phyloP scores from a whole-genome alignment of 768 basidiomycete genomes.

The Lactarius pseudohatsudake region DNA sequence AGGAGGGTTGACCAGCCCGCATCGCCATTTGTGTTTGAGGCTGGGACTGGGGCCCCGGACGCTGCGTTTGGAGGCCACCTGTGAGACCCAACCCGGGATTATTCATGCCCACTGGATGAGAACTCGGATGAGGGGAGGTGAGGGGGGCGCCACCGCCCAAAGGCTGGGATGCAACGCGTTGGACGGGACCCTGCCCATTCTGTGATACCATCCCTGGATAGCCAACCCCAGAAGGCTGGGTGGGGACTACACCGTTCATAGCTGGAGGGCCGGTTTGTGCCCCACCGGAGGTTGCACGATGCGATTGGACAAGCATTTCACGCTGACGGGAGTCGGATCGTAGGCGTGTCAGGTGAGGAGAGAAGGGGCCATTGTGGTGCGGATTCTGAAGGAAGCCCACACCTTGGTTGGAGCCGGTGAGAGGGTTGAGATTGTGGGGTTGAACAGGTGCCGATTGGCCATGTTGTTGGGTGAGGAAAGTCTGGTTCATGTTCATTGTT shows the following conservation, averaged over 20 bases:
- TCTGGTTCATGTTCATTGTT: constrained; percentile 31
- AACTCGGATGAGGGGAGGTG: constrained; percentile 15
- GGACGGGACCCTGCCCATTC: constrained; percentile 33
- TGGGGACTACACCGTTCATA: constrained; percentile 27
- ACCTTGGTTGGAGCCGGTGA: constrained; percentile 35
- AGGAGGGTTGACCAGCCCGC: constrained; percentile 33
- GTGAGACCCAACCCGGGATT: constrained; percentile 43
- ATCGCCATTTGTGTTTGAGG: constrained; percentile 36
- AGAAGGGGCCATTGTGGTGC: constrained; percentile 28
- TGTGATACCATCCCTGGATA: constrained; percentile 18
- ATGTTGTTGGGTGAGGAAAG: constrained; percentile 42
- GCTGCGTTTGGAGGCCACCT: constrained; percentile 38
- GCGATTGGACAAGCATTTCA: constrained; percentile 11
- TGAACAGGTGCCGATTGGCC: constrained; percentile 40
- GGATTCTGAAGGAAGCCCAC: constrained; percentile 36
- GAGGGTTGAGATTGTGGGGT: constrained; percentile 42
- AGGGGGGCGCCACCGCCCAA: constrained; percentile 6
- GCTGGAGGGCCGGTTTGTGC: constrained; percentile 18
- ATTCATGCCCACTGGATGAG: constrained; percentile 20
- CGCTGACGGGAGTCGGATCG: constrained; percentile 12
- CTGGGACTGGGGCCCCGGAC: constrained; percentile 38
- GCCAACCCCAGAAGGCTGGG: constrained; percentile 24
- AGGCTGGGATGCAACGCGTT: constrained; percentile 62
- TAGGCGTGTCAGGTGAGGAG: constrained; percentile 7
- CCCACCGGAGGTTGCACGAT: constrained; percentile 20